A percentile compares a stretch with the other conserved stretches of the same genome.
These are phyloP conservation scores for Pseudocercospora fijiensis DNA, from an alignment of 2,329 filamentous ascomycete genomes.

Conservation along the genomic window DNA sequence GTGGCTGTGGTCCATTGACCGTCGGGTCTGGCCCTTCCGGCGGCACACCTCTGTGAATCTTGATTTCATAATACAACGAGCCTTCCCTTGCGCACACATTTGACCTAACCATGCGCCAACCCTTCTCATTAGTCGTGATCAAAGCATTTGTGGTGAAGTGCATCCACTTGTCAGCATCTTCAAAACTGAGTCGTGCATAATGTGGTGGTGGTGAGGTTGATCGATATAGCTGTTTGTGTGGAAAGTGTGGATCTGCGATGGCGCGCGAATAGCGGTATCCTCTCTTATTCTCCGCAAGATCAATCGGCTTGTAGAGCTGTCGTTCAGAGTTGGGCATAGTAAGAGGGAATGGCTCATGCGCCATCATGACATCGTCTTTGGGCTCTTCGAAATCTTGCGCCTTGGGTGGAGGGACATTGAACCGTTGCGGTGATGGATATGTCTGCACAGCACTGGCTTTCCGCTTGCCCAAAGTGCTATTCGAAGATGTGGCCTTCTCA, in stretches of 20 bases:
- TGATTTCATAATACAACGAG: conserved; percentile 91
- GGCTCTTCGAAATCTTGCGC: conserved; percentile 51
- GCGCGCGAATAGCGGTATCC: conserved; percentile 87
- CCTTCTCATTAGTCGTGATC: conserved; percentile 84
- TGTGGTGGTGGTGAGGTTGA: conserved; percentile 84
- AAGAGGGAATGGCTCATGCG: conserved; percentile 49
- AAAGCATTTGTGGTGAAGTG: conserved; percentile 70
- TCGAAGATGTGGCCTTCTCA: conserved; percentile 26
- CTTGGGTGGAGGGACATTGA: conserved; percentile 50
- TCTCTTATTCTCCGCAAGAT: conserved; percentile 63
- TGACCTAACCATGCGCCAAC: conserved; percentile 84
- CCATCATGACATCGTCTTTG: conserved; percentile 47
- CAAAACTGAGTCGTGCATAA: conserved; percentile 82
- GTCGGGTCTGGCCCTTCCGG: conserved; percentile 44
- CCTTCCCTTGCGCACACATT: conserved; percentile 90
- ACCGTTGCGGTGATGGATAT: conserved; percentile 51
- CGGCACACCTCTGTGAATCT: conserved; percentile 74
- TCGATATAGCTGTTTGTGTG: conserved; percentile 83
- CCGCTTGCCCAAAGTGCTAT: conserved; percentile 35
- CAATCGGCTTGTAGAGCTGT: conserved; percentile 50
- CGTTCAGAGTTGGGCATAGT: conserved; percentile 43
- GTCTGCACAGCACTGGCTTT: conserved; percentile 40
- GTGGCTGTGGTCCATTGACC: conserved; percentile 50
- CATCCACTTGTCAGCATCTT: conserved; percentile 84
- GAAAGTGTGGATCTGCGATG: conserved; percentile 83